A percentile compares a stretch with the other conserved stretches of the same genome.
Conservation (phyloP, 108 stramenopile species). For the Fistulifera pelliculosa region DNA sequence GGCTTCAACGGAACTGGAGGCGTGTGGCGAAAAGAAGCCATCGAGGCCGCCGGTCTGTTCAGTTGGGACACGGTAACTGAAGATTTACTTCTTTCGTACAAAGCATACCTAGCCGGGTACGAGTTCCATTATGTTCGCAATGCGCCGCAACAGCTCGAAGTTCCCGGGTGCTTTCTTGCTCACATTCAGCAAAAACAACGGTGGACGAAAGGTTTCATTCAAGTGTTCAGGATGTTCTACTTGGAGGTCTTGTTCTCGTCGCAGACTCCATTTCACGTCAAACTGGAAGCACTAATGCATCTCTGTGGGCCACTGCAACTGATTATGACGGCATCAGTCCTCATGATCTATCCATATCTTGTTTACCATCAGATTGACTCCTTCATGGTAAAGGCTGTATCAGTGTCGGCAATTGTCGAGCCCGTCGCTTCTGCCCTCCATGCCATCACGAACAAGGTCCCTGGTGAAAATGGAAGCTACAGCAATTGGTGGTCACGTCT, state of each 20-base stretch:
- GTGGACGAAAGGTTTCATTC: conserved; percentile 23
- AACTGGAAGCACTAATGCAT: conserved; percentile 15
- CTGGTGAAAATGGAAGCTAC: conserved; percentile 14
- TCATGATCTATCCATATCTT: conserved; percentile 3
- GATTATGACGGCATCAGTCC: background rate
- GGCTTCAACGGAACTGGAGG: conserved; percentile 26
- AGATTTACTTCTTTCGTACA: conserved; percentile 14
- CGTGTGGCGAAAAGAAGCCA: conserved; percentile 12
- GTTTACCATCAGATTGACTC: conserved; percentile 1
- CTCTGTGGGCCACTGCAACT: conserved; percentile 3
- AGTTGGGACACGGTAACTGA: conserved; percentile 21
- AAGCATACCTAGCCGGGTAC: conserved; percentile 13
- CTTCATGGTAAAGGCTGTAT: background rate
- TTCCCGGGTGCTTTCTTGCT: conserved; percentile 6
- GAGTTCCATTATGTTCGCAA: conserved; percentile 15
- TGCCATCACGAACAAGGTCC: conserved; percentile 8
- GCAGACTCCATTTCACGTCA: conserved; percentile 5
- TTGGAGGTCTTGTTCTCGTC: conserved; percentile 1
- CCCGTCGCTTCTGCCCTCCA: background rate
- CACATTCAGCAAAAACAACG: conserved; percentile 22
- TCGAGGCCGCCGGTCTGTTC: conserved; percentile 15
- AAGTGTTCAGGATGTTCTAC: conserved; percentile 8
- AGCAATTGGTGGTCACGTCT: conserved; percentile 5
- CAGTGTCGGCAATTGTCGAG: background rate
- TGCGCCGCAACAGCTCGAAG: conserved; percentile 14